Evolutionary conservation across 192 early-diverging fungal genomes (phyloP).

Genomic region (Polychytrium aggregatum): DNA sequence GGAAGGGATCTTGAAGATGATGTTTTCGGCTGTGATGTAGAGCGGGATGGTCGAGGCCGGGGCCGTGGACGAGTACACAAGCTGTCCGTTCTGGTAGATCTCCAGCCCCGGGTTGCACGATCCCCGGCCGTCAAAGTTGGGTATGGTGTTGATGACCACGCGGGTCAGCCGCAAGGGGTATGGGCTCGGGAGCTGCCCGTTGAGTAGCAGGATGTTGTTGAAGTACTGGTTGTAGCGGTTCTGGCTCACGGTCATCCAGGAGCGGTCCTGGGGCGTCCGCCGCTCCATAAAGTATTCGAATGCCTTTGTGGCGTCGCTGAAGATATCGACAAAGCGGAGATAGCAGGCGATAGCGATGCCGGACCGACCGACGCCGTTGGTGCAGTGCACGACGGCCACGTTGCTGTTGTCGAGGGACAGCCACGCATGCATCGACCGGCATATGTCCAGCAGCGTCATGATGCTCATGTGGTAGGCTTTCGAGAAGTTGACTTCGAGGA

Average conservation of each 20-base stretch:
- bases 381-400: constrained; percentile 44
- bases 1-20: constrained; percentile 11
- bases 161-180: constrained; percentile 24
- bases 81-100: constrained; percentile 33
- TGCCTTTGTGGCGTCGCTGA: constrained; percentile 33
- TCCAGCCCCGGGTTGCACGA: constrained; percentile 32
- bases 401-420: constrained; percentile 27
- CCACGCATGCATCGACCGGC: constrained; percentile 44
- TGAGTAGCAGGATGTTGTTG: constrained; percentile 33
- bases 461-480: constrained; percentile 39
- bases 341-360: constrained; percentile 36
- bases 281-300: constrained; percentile 36
- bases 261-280: constrained; percentile 17
- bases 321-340: constrained; percentile 27
- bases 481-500: constrained; percentile 31
- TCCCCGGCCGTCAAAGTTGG: constrained; percentile 22
- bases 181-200: constrained; percentile 32
- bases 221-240: constrained; percentile 44
- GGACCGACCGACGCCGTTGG: constrained; percentile 32
- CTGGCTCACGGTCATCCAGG: constrained; percentile 28
- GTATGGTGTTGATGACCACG: constrained; percentile 33
- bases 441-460: constrained; percentile 37
- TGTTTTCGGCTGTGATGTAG: not conserved
- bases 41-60: constrained; percentile 1
- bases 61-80: constrained; percentile 21